These are phyloP conservation scores for Diaporthe vexans DNA, from an alignment of 2,329 filamentous ascomycete genomes.

Conservation along the genomic window DNA sequence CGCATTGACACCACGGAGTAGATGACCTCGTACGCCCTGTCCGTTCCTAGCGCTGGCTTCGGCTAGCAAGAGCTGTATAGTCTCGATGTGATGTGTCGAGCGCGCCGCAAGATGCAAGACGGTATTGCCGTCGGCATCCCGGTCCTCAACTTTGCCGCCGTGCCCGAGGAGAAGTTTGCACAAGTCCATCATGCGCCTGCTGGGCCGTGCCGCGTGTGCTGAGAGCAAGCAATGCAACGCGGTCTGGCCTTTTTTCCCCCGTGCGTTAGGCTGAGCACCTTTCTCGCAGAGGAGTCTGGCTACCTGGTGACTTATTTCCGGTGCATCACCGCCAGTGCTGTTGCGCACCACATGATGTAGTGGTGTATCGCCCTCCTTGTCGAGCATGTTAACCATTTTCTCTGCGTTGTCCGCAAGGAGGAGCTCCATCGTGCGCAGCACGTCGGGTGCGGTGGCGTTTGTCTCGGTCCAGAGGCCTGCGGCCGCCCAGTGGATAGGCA, in stretches of 20 bases:
- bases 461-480: not conserved
- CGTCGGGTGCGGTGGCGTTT: not conserved
- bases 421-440: not conserved
- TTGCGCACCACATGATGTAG: conserved; percentile 45
- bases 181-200: conserved; percentile 49
- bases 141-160: conserved; percentile 42
- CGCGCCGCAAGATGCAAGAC: conserved; percentile 47
- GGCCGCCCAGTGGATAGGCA: conserved; percentile 23
- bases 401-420: not conserved
- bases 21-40: too few species aligned
- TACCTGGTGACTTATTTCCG: conserved; percentile 25
- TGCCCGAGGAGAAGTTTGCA: conserved; percentile 42
- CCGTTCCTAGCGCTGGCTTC: not conserved
- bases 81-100: conserved; percentile 43
- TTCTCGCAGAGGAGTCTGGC: conserved; percentile 45
- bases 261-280: conserved; percentile 44
- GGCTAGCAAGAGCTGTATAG: conserved; percentile 44
- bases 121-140: conserved; percentile 42
- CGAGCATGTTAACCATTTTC: conserved; percentile 30
- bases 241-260: conserved; percentile 41
- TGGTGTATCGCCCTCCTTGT: conserved; percentile 44
- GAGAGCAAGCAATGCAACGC: conserved; percentile 42
- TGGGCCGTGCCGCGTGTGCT: conserved; percentile 62
- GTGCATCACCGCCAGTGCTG: conserved; percentile 28
- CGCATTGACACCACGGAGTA: not conserved